These are phyloP conservation scores for Hanseniaspora sp. DNA, from an alignment of 1,139 yeast genomes.

Conservation along the genomic window DNA sequence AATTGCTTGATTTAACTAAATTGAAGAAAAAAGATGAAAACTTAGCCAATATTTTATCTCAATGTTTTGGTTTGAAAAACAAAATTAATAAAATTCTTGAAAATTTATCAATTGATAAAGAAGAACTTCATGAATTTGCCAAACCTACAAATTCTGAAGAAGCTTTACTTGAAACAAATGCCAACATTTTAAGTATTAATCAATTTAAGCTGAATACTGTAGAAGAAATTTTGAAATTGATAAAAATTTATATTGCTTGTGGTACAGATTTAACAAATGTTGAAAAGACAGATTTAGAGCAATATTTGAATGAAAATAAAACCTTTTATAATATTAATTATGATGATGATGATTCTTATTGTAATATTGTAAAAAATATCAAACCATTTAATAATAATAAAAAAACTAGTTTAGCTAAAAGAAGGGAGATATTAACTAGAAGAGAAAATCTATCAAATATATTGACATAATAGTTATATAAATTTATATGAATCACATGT, in stretches of 20 bases:
- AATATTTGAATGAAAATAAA: neutral
- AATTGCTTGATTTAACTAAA: neutral
- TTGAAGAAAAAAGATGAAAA: neutral
- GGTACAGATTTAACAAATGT: neutral
- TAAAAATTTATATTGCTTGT: neutral
- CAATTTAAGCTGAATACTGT: slow-evolving; percentile 17
- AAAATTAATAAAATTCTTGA: neutral
- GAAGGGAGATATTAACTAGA: neutral
- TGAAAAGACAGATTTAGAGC: neutral
- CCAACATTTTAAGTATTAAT: slow-evolving; percentile 20
- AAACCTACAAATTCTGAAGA: slow-evolving; percentile 1
- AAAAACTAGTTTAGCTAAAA: neutral
- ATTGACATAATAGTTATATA: neutral
- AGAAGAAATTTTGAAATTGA: neutral
- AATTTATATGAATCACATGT: neutral
- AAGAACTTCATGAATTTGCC: neutral
- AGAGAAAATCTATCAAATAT: neutral
- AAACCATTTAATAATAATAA: neutral
- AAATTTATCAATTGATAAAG: neutral
- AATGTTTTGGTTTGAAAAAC: neutral
- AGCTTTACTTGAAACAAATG: slow-evolving; percentile 18
- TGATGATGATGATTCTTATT: too few relatives aligned
- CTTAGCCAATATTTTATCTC: neutral
- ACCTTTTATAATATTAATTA: neutral
- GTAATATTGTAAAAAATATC: too few relatives aligned